Base-by-base conservation (phyloP, 208 protist genomes). In the Strigomonas culicis region DNA sequence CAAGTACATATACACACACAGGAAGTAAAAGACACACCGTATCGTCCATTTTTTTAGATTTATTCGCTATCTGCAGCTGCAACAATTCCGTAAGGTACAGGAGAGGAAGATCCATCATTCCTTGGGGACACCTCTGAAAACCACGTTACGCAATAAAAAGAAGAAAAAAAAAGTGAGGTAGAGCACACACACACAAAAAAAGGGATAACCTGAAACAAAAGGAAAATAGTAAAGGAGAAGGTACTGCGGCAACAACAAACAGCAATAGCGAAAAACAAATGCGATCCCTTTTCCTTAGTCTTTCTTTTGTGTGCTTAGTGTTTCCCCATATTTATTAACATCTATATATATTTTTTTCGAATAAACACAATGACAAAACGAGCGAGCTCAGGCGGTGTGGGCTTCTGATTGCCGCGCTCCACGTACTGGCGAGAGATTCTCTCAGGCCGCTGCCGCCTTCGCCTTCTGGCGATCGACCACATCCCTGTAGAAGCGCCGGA, bases 401-500 rank as follows among this genome's bases (percentile, higher is more conserved):
- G n/a, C n/a, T n/a, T n/a, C n/a, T n/a, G n/a, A n/a, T n/a, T n/a
- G n/a, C n/a, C n/a, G n/a, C n/a, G n/a, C n/a, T n/a, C n/a, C n/a
- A n/a, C n/a, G n/a, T n/a, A n/a, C n/a, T n/a, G n/a, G n/a, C n/a
- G n/a, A n/a, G n/a, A n/a, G n/a, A n/a, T n/a, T n/a, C n/a, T n/a
- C n/a, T n/a, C n/a, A n/a, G n/a, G n/a, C n/a, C n/a, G n/a, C n/a
- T n/a, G n/a, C n/a, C n/a, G n/a, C n/a, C n/a, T n/a, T n/a, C n/a
- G n/a, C n/a, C n/a, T n/a, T 6, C 7, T 22, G 8, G 39, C 41
- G 17, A 8, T 31, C 27, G 7, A 61, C 64, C 17, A 80, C 53
- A 30, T 59, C 58, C n/a, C 41, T 21, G 60, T 90, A 91, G 44
- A 88, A 90, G 6, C 63, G 51, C 52, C 66, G 74, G 32, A 97